phyloP scores from a whole-genome alignment of 2,329 filamentous ascomycete species.

The Aureobasidium melanogenum region DNA sequence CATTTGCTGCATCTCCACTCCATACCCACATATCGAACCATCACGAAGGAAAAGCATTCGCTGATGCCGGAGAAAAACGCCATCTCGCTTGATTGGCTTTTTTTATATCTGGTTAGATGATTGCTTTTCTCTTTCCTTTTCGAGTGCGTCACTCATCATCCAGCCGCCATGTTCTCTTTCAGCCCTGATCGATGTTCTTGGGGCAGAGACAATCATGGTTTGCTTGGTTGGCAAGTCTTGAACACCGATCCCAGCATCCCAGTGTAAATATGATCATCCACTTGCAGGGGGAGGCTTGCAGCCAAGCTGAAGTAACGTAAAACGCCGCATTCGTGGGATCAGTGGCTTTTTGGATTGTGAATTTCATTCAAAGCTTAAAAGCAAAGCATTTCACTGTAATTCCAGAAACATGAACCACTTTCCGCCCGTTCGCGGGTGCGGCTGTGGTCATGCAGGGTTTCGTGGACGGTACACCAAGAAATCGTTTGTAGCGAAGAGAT shows the following conservation, averaged over 20 bases:
- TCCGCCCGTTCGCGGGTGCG: not conserved
- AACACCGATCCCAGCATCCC: not conserved
- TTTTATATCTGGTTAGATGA: not conserved
- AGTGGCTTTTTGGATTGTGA: not conserved
- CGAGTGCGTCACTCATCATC: not conserved
- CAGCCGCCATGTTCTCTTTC: not conserved
- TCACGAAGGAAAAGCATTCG: not conserved
- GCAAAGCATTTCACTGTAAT: too few species aligned
- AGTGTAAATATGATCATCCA: not conserved
- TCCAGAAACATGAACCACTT: not conserved
- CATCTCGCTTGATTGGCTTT: not conserved
- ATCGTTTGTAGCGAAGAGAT: not conserved
- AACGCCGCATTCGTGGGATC: not conserved
- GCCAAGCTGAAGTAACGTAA: not conserved
- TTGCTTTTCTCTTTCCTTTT: not conserved
- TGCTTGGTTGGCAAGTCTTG: not conserved
- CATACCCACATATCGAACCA: not conserved
- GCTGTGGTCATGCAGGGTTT: conserved; percentile 6
- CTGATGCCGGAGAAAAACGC: not conserved
- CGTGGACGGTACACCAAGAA: not conserved
- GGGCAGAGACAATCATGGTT: not conserved
- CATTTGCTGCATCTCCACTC: not conserved
- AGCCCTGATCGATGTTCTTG: not conserved
- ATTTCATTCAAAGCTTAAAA: too few species aligned
- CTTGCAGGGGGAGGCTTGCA: not conserved